Base-by-base conservation (phyloP, 768 basidiomycete genomes). In the Rhodotorula kratochvilovae region DNA sequence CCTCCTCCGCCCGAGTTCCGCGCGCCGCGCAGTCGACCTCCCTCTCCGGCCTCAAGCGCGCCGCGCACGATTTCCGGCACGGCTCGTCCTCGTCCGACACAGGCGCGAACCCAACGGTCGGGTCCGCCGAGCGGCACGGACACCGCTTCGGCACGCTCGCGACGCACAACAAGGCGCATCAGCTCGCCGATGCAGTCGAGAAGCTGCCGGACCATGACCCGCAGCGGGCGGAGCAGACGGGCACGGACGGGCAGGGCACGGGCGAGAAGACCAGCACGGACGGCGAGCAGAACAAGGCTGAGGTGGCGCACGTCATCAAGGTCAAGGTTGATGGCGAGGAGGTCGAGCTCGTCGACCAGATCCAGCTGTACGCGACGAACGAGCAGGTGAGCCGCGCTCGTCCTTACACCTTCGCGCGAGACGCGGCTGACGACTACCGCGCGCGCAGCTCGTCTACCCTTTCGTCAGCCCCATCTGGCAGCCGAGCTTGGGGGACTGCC, bases 401-500 rank as follows among this genome's bases (percentile, higher is more conserved):
- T 74, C 54, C 62, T 39, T 57, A 43, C 42, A 27, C 33, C 67
- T 54, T 33, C 53, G 2, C 46, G 85, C 85, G 29, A 31, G 29
- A 39, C 25, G 27, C 58, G 16, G 48, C 42, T 31, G 23, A 55
- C 25, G 48, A 43, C 75, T 81, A 5, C n/a, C 21, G 5, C 11
- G 17, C n/a, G n/a, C 27, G n/a, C 48, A 74, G 71, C 76, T 95
- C 4, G 19, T 89, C 85, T 78, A 85, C 84, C 68, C 83, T 86
- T 54, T 93, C 87, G 92, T 96, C 84, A 75, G 91, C 85, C 68
- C 95, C 84, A 29, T 85, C 84, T 25, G 87, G 85, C 63, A 88
- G 87, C 81, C 82, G 0, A 93, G 92, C 80, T 84, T 99, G 19
- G 96, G 95, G 94, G 94, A 4, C 80, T 99, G 1, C 91, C 91